These are phyloP conservation scores for Sporisorium iseilematis-ciliati DNA, from an alignment of 1,284 basidiomycete species.

Conservation along the genomic window DNA sequence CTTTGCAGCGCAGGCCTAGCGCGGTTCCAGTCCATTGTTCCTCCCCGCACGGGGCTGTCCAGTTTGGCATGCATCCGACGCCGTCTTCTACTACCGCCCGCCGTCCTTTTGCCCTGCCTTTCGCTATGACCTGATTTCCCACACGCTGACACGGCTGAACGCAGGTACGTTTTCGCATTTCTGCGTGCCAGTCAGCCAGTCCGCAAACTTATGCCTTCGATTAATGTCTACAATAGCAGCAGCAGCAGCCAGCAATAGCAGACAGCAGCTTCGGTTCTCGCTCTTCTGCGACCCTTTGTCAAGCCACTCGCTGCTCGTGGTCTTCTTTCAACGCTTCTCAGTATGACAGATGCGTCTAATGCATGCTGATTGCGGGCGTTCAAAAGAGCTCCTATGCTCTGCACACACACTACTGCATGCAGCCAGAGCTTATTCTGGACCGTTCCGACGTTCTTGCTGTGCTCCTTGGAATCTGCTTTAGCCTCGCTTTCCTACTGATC, in stretches of 20 bases:
- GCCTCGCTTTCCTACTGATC: constrained; percentile 1
- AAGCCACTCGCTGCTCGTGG: not conserved
- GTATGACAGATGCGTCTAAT: constrained; percentile 19
- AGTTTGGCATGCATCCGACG: constrained; percentile 10
- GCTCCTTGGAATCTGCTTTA: constrained; percentile 3
- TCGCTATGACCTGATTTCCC: not conserved
- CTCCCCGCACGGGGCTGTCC: constrained; percentile 4
- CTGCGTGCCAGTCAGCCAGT: constrained; percentile 19
- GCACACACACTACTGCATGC: constrained; percentile 14
- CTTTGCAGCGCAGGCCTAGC: not conserved
- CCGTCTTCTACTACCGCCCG: not conserved
- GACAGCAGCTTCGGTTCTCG: not conserved
- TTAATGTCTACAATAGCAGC: not conserved
- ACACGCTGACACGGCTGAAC: not conserved
- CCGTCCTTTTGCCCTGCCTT: not conserved
- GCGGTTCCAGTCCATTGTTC: not conserved
- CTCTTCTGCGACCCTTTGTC: not conserved
- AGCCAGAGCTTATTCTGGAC: constrained; percentile 23
- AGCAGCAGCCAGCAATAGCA: not conserved
- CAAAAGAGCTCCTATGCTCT: not conserved
- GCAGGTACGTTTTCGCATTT: constrained; percentile 16
- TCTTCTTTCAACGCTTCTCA: constrained; percentile 3
- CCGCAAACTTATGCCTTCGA: not conserved
- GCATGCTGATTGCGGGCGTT: not conserved
- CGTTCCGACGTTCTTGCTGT: constrained; percentile 19